Percentiles rank a stretch among this genome's conserved stretches.
Evolutionary conservation across 1,139 yeast species (phyloP).

Genomic region (Zygoascus sp.): DNA sequence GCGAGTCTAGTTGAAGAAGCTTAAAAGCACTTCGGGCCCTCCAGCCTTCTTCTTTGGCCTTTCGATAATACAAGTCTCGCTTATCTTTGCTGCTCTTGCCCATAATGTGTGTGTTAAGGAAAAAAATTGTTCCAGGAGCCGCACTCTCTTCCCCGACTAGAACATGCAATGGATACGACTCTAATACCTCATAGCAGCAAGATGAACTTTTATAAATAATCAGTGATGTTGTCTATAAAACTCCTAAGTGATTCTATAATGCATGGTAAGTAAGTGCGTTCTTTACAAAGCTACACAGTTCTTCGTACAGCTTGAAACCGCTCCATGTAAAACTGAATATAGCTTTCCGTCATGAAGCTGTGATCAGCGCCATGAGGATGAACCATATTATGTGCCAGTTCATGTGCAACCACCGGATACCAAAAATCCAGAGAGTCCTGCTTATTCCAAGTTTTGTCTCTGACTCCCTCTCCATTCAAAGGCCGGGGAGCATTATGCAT

Average conservation of each 20-base stretch:
- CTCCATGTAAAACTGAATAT: slow-evolving; percentile 29
- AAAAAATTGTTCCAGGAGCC: slow-evolving; percentile 1
- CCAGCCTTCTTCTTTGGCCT: slow-evolving; percentile 97
- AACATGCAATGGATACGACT: no score
- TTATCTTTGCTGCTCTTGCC: slow-evolving; percentile 96
- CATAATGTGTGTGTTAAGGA: slow-evolving; percentile 45
- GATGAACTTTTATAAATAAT: no score
- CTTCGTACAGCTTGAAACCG: background rate
- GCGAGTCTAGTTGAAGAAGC: slow-evolving; percentile 80
- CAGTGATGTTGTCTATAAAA: no score
- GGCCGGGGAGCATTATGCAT: slow-evolving; percentile 2
- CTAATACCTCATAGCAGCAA: no score
- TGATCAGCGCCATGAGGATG: slow-evolving; percentile 38
- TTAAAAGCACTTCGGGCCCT: slow-evolving; percentile 96
- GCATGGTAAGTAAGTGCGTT: no score
- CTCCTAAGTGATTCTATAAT: no score
- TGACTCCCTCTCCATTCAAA: slow-evolving; percentile 12
- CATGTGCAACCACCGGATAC: slow-evolving; percentile 41
- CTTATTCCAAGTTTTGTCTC: slow-evolving; percentile 20
- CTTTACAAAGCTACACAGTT: background rate
- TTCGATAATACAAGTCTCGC: slow-evolving; percentile 81
- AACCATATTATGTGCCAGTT: slow-evolving; percentile 40
- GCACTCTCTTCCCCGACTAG: no score
- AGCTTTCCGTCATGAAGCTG: slow-evolving; percentile 35
- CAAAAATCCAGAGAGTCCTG: slow-evolving; percentile 34